Evolutionary conservation across 208 protist species (phyloP), one percentile per base, ranked within the genome.

Genomic region (Kentomonas sorsogonicus): DNA sequence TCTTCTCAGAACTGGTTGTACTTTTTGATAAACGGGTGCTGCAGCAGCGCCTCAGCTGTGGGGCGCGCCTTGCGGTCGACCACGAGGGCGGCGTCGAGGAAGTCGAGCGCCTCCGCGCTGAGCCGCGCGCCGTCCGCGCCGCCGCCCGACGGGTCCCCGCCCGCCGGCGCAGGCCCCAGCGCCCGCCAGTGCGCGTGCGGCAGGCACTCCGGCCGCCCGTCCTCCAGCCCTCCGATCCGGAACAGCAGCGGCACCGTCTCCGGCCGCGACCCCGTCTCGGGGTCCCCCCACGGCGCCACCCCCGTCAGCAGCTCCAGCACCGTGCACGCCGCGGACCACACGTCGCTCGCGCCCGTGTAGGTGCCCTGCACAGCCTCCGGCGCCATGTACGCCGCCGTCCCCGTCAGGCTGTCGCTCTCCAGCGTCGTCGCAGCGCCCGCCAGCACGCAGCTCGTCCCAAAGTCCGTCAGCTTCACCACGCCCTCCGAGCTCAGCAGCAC

Each of bases 271-370:
- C 65, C 57, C 2, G 45, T 73, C 27, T 25, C 34, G 0, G 56
- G 43, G 53, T 74, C 70, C 20, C 41, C 66, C 81, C 86, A 94
- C 26, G 86, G 83, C 31, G 63, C 23, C 20, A 48, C 16, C 5
- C 85, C 83, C 11, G 75, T 78, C 48, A 86, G 50, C 25, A 93
- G 60, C 60, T 95, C 69, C 63, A 92, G 69, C 13, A 86, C 66
- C 5, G 82, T 76, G 65, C 83, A 93, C 18, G 81, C 89, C 30
- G 93, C 54, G 0, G 89, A 72, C 89, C 89, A 95, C n/a, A 95
- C 63, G 71, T 95, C 89, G 56, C 66, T 80, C n/a, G 83, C 75
- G 15, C 76, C 31, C 38, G 62, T 80, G 53, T 87, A 84, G 36
- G 53, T 60, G 0, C 82, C 78, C 31, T 74, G 57, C 40, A 86